A percentile compares a stretch with the other conserved stretches of the same genome.
These are phyloP conservation scores for Candida ponderosae DNA, from an alignment of 805 yeast genomes.

Conservation along the genomic window DNA sequence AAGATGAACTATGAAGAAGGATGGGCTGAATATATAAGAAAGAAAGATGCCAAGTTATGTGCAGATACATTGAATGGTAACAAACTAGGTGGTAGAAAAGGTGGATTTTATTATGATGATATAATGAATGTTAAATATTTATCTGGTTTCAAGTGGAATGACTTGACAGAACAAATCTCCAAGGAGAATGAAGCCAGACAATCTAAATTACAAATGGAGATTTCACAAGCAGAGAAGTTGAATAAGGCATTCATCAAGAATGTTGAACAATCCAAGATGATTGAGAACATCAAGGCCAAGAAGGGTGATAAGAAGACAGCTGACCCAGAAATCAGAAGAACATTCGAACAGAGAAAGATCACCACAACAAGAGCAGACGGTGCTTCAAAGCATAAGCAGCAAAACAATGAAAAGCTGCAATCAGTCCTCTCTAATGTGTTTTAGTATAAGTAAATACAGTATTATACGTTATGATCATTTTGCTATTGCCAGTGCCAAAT, in stretches of 20 bases:
- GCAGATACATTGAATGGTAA: constrained; percentile 84
- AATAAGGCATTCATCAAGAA: constrained; percentile 78
- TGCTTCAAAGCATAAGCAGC: constrained; percentile 33
- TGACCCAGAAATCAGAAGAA: constrained; percentile 38
- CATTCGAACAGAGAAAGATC: constrained; percentile 65
- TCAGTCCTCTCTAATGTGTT: constrained; percentile 24
- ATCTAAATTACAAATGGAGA: constrained; percentile 78
- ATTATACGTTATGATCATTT: no score
- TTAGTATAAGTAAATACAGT: constrained; percentile 2
- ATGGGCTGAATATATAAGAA: constrained; percentile 87
- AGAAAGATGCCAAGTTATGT: constrained; percentile 82
- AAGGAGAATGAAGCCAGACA: constrained; percentile 85
- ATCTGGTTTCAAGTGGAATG: constrained; percentile 91
- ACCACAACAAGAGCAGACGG: constrained; percentile 64
- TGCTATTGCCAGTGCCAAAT: not conserved
- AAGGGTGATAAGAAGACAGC: constrained; percentile 20
- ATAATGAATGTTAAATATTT: constrained; percentile 84
- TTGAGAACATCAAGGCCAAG: constrained; percentile 46
- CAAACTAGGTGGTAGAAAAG: constrained; percentile 86
- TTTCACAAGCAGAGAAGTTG: constrained; percentile 80
- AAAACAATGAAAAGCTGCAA: constrained; percentile 30
- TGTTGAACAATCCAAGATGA: constrained; percentile 80
- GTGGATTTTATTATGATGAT: constrained; percentile 88
- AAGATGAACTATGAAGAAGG: constrained; percentile 87
- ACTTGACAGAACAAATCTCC: constrained; percentile 88